Base-by-base conservation (phyloP, 352 stramenopile species). In the Phytopythium chamaehyphon region DNA sequence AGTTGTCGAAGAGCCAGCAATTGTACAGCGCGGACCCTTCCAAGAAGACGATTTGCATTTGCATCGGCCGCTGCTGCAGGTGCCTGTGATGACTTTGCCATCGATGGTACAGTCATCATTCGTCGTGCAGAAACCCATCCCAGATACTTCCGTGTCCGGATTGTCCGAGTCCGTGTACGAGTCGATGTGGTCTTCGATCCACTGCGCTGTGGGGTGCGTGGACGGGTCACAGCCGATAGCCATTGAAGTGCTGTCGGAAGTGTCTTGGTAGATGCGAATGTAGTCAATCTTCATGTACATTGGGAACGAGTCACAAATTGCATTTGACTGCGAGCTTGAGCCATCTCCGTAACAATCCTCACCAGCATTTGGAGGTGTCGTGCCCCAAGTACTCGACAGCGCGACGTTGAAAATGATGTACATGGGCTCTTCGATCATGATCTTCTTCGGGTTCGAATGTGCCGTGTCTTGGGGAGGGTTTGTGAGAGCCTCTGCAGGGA, bases 331-430 rank as follows among this genome's bases (percentile, higher is more conserved):
- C 1, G 55, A 14, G 22, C 79, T 61, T 2, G 35, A 62, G 1
- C 55, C 47, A 23, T 79, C 54, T 8, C 66, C 66, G 10, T 64
- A 62, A 46, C 73, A 85, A 11, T 46, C 40, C 10, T 51, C 48
- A 5, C 57, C 62, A 18, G 69, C 46, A 39, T 78, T 78, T 3
- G 71, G 71, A 1, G 73, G 73, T n/a, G 54, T 66, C 6, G 73
- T 61, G 0, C 73, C 73, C 91, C 89, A 98, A 19, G 82, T 74
- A 3, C 62, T 81, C 11, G 83, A 91, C 12, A 98, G 60, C 1
- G 91, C 91, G 7, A 90, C 95, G 68, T 97, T 98, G 37, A 98
- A 69, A 15, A 98, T 75, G 51, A 97, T 61, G 62, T 97, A 97
- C 77, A 95, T 93, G 2, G 94, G 94, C 62, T 98, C 94, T 33